Conservation (phyloP, 108 stramenopile species). For the Aureococcus anophagefferens region DNA sequence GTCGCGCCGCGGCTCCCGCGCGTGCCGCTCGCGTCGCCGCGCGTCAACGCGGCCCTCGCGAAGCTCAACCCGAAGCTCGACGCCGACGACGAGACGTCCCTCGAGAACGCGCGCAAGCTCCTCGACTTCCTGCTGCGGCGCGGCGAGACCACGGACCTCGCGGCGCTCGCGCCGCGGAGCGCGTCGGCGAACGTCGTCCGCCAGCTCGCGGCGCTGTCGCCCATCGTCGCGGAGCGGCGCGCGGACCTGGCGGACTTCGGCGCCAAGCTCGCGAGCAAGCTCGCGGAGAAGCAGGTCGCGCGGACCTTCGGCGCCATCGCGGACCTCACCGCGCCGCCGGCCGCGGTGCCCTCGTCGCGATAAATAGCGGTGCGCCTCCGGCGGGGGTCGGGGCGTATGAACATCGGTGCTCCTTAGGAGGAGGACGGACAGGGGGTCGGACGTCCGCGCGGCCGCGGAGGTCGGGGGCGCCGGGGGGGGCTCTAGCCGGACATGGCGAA, state of each 20-base stretch:
- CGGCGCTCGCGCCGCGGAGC: not conserved
- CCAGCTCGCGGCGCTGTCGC: not conserved
- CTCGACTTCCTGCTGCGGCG: conserved; percentile 26
- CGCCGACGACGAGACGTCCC: conserved; percentile 22
- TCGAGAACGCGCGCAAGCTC: conserved; percentile 27
- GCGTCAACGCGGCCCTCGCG: conserved; percentile 16
- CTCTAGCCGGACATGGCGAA: too few relatives aligned
- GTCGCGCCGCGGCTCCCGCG: conserved; percentile 24
- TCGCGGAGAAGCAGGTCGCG: not conserved
- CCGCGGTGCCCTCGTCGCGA: too few relatives aligned
- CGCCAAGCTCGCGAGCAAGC: not conserved
- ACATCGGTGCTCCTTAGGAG: too few relatives aligned
- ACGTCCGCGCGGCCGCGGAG: too few relatives aligned
- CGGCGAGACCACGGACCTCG: not conserved
- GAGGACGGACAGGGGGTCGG: too few relatives aligned
- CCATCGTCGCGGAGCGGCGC: not conserved
- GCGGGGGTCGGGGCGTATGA: too few relatives aligned
- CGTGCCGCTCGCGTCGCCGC: conserved; percentile 7
- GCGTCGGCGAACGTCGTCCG: not conserved
- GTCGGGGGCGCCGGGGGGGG: too few relatives aligned
- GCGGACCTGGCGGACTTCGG: not conserved
- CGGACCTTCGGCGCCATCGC: not conserved
- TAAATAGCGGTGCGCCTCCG: too few relatives aligned
- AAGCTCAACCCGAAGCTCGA: conserved; percentile 20
- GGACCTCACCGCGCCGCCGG: too few relatives aligned